Percentiles rank a stretch among this genome's conserved stretches.
Evolutionary conservation across 2,329 filamentous ascomycete species (phyloP).

Genomic region (Fusarium sp.): DNA sequence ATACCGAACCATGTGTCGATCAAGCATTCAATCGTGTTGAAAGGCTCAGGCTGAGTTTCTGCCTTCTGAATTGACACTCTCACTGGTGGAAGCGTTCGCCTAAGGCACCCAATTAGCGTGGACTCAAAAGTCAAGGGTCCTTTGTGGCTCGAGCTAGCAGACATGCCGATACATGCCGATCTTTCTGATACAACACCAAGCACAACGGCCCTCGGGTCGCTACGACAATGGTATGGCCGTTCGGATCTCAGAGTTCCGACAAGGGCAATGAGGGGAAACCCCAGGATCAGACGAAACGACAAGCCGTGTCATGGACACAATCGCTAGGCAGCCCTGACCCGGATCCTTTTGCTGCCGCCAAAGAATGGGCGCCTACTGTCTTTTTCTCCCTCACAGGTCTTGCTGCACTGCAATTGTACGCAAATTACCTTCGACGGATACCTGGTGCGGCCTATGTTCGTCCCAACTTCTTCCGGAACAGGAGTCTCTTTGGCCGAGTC

Average conservation of each 20-base stretch:
- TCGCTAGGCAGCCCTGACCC: constrained; percentile 45
- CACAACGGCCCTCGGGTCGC: constrained; percentile 44
- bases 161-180: constrained; percentile 22
- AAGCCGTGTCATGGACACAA: constrained; percentile 52
- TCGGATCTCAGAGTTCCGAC: constrained; percentile 45
- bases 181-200: constrained; percentile 27
- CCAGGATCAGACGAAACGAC: constrained; percentile 35
- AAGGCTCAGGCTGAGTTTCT: not conserved
- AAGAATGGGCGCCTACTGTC: constrained; percentile 54
- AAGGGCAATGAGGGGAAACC: constrained; percentile 35
- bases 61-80: not conserved
- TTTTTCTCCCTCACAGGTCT: constrained; percentile 52
- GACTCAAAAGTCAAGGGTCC: constrained; percentile 24
- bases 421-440: constrained; percentile 84
- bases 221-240: constrained; percentile 55
- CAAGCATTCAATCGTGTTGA: not conserved
- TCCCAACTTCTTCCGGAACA: constrained; percentile 77
- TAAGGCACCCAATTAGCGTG: constrained; percentile 41
- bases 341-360: constrained; percentile 48
- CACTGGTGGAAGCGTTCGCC: constrained; percentile 16
- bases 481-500: constrained; percentile 84
- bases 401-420: constrained; percentile 66
- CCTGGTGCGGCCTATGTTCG: constrained; percentile 80
- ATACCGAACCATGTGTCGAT: constrained; percentile 12
- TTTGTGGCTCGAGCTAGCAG: constrained; percentile 7